Base-by-base conservation (phyloP, 2,329 filamentous ascomycete species). In the Talaromyces rugulosus region DNA sequence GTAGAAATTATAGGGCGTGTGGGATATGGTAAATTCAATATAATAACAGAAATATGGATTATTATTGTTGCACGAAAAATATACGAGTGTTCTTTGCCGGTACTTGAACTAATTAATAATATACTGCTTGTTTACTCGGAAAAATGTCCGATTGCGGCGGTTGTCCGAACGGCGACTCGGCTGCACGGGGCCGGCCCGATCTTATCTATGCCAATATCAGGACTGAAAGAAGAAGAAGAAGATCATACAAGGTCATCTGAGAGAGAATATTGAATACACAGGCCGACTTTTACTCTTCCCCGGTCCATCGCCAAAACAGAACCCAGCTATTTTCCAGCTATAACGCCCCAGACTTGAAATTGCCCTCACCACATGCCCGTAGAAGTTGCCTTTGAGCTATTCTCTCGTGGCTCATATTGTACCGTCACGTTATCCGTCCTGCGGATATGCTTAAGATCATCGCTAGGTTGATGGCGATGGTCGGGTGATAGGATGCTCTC, bases 341-440 rank as follows among this genome's bases (percentile, higher is more conserved):
- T 16, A 40, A 40, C 36, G 16, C 16, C 14, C 16, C 36, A 40
- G 16, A n/a, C 8, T n/a, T 40, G 5, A 40, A 40, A 6, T 36
- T 36, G 12, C 34, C 16, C 36, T 54, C 50, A 62, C 56, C 61
- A 62, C 16, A 23, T 50, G 16, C 33, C 51, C 52, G 8, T 51
- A 18, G 23, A 23, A 23, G 42, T 55, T 12, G 31, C 14, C 54
- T 33, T 56, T 7, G 60, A 8, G 11, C 59, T 18, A 5, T 59
- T 55, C 28, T 34, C 14, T 8, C 58, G 54, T 30, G 58, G 5
- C 58, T 69, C 67, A 58, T 68, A 69, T 56, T 68, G 54, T 16
- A 68, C 63, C 8, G 50, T 58, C 27, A 69, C 66, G 27, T 69
- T 56, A 58, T 69, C 67, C 5, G 66, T 68, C n/a, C 67, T 65